A percentile compares a stretch with the other conserved stretches of the same genome.
Evolutionary conservation across 306 rosid genomes (phyloP).

Genomic region (Lathyrus sativus): DNA sequence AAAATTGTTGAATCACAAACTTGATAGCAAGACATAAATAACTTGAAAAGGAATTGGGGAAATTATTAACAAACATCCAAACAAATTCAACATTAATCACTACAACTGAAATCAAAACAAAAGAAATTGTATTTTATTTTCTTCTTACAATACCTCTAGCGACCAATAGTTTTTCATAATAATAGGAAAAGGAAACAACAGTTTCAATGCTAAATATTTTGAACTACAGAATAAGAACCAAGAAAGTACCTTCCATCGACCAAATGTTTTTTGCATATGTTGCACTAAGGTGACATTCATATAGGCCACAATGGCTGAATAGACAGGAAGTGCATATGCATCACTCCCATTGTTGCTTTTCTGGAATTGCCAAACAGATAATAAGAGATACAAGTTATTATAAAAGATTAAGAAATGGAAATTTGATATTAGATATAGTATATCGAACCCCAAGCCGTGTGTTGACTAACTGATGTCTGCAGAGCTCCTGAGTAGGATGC

Average conservation of each 20-base stretch:
- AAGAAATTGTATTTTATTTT: not conserved
- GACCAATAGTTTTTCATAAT: not conserved
- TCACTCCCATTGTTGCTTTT: constrained; percentile 84
- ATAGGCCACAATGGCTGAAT: constrained; percentile 75
- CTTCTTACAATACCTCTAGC: not conserved
- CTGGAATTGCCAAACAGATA: constrained; percentile 50
- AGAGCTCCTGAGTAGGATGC: constrained; percentile 88
- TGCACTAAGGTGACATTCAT: constrained; percentile 80
- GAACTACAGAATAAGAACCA: constrained; percentile 28
- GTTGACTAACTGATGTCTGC: constrained; percentile 82
- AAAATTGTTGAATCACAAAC: not conserved
- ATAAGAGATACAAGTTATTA: constrained; percentile 31
- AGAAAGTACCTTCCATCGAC: constrained; percentile 77
- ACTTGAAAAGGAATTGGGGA: not conserved
- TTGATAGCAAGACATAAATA: not conserved
- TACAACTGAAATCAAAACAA: not conserved
- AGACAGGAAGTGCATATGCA: constrained; percentile 77
- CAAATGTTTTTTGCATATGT: constrained; percentile 59
- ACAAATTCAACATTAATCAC: not conserved
- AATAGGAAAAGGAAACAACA: constrained; percentile 11
- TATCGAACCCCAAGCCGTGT: constrained; percentile 69
- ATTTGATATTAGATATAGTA: not conserved
- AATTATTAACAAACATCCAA: too few species aligned
- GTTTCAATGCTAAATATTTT: constrained; percentile 5
- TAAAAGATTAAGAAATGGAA: constrained; percentile 19